These are phyloP conservation scores for Rhodotorula babjevae DNA, from an alignment of 768 basidiomycete genomes.

Conservation along the genomic window DNA sequence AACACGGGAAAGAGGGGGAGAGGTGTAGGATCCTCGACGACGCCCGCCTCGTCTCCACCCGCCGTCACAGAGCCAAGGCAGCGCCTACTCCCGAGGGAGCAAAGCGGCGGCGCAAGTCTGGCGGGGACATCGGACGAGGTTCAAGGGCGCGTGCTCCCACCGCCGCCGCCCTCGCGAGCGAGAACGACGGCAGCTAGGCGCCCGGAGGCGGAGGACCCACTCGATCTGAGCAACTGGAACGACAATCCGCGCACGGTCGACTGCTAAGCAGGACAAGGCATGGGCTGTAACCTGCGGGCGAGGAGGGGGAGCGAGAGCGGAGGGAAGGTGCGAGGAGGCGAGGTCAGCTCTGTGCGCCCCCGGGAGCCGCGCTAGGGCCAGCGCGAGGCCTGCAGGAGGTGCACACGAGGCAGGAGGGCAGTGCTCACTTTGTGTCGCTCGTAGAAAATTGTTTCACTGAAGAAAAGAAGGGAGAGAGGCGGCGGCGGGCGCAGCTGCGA, in stretches of 20 bases:
- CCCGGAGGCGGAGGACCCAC: constrained; percentile 31
- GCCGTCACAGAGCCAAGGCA: constrained; percentile 28
- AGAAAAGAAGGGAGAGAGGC: background rate
- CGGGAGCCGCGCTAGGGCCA: background rate
- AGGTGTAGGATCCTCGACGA: constrained; percentile 28
- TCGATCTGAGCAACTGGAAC: constrained; percentile 36
- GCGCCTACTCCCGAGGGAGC: background rate
- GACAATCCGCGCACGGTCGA: constrained; percentile 25
- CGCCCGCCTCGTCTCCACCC: constrained; percentile 27
- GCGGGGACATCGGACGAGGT: constrained; percentile 15
- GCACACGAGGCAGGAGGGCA: background rate
- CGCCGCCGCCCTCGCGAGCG: background rate
- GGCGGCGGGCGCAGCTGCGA: too few species aligned
- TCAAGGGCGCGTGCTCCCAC: constrained; percentile 29
- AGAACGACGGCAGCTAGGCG: background rate
- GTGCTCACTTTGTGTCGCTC: background rate
- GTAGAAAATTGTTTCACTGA: background rate
- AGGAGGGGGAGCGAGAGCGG: background rate
- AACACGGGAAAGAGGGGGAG: too few species aligned
- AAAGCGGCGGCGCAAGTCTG: constrained; percentile 8
- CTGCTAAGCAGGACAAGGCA: background rate
- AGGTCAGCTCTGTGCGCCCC: background rate
- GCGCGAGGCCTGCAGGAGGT: background rate
- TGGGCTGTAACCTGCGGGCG: background rate
- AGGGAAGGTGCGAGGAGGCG: background rate